Evolutionary conservation across 208 protist species (phyloP), one percentile per base, ranked within the genome.

Genomic region (Balamuthia mandrillaris): DNA sequence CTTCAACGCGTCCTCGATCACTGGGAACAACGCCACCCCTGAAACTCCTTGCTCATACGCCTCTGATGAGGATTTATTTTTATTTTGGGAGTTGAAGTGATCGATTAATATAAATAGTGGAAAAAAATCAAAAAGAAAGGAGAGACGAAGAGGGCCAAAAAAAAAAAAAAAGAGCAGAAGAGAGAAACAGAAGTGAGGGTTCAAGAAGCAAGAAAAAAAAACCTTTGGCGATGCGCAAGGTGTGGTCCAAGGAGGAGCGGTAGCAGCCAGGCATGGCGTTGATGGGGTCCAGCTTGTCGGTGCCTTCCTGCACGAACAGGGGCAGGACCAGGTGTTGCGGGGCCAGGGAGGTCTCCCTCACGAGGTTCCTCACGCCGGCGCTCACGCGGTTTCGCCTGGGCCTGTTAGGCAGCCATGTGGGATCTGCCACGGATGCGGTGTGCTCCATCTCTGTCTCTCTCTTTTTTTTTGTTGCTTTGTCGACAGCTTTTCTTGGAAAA

Each of bases 191-290:
- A 7, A 24, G 5, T 45, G 21, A 12, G 2, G n/a, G n/a, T n/a
- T n/a, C n/a, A n/a, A n/a, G n/a, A n/a, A n/a, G n/a, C n/a, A n/a
- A 35, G 12, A n/a, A 12, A 21, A 47, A 51, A 6, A 35, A 33
- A 54, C 70, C 79, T 56, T 86, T 78, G 4, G 86, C 85, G 68
- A 63, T 56, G 33, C 58, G 66, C 4, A 88, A 61, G 56, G 86
- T 86, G 21, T 51, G 56, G 27, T 70, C 79, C 24, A 88, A 42
- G 47, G 51, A 75, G 24, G 79, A 54, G 41, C 86, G 86, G 66
- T 86, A 84, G 81, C 84, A 88, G 72, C 87, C 87, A n/a, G 87
- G 87, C 87, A 90, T 90, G 44, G 87, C 87, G 35, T 51, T 45
- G 51, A 90, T 88, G 41, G 41, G 10, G 7, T 42, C 52, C 54